Evolutionary conservation across 768 basidiomycete species (phyloP), one percentile per base, ranked within the genome.

Genomic region (Tubosaeta sp.): DNA sequence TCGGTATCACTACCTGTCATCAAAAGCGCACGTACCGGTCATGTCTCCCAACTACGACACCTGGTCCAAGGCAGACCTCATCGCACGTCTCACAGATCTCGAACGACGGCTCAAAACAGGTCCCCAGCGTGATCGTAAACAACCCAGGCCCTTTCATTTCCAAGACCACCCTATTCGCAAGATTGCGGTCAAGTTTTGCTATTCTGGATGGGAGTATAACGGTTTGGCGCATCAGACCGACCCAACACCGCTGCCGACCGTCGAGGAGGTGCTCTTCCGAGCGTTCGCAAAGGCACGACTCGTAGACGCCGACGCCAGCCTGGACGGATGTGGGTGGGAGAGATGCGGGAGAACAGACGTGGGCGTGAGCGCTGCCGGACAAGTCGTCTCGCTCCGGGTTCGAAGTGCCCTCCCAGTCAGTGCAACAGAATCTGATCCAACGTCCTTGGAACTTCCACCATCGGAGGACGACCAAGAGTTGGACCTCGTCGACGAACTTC

Each of bases 341-440:
- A 79, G 82, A 58, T 97, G 97, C 68, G 95, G 97, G 12, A 72
- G 97, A 63, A 98, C 97, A 26, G 97, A 99, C 76, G 79, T 86
- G 17, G 95, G 95, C 0, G 97, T 99, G 53, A 95, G 93, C 65
- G 91, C 88, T 35, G 89, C 88, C 8, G 94, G 92, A 4, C 95
- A 98, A 67, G 94, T 98, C 22, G 77, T 97, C 46, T 91, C 88
- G 46, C 75, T 99, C 8, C 94, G 91, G 87, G 84, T 97, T 12
- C 75, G 94, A 53, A 93, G 91, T 67, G 80, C 81, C 10, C 67
- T 85, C 41, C 71, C 62, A 7, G 50, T 52, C 43, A 16, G 13
- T 22, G 25, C 52, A 9, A 16, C n/a, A 1, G 50, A 53, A 6
- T 19, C 42, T 8, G 43, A 50, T 4, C 43, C 42, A 45, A n/a